These are phyloP conservation scores for Vitis riparia DNA, from an alignment of 164 flowering plant species.

Conservation along the genomic window DNA sequence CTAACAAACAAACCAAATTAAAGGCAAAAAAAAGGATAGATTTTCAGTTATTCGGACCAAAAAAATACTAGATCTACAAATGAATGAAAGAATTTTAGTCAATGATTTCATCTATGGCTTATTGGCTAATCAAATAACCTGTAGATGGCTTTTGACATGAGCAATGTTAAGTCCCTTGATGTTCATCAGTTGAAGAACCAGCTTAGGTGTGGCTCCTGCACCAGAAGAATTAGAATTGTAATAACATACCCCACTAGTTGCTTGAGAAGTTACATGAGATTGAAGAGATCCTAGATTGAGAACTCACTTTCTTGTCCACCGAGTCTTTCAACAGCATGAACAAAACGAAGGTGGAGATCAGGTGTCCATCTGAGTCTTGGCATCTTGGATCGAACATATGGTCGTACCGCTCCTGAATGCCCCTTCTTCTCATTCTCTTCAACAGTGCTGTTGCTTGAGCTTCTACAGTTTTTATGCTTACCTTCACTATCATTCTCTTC, in stretches of 20 bases:
- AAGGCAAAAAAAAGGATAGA: background rate
- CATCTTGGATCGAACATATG: conserved; percentile 72
- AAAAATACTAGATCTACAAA: no score
- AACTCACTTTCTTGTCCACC: conserved; percentile 81
- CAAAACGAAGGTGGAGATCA: conserved; percentile 77
- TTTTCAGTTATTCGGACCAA: background rate
- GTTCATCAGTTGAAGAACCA: conserved; percentile 86
- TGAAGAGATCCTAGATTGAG: background rate
- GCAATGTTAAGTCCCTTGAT: conserved; percentile 83
- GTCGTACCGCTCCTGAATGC: conserved; percentile 42
- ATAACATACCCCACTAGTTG: background rate
- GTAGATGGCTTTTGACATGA: conserved; percentile 91
- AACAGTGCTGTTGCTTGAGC: conserved; percentile 85
- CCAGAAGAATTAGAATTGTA: background rate
- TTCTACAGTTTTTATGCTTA: conserved; percentile 41
- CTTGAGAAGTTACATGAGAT: background rate
- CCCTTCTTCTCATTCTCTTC: conserved; percentile 61
- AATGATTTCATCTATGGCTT: no score
- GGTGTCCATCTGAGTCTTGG: conserved; percentile 86
- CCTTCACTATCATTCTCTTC: conserved; percentile 22
- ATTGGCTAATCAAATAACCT: conserved; percentile 35
- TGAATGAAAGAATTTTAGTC: no score
- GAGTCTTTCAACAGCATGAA: conserved; percentile 67
- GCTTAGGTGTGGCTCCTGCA: conserved; percentile 91
- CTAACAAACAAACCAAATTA: conserved; percentile 22